Conservation (phyloP, 805 yeast species). For the Metschnikowia aberdeeniae region DNA sequence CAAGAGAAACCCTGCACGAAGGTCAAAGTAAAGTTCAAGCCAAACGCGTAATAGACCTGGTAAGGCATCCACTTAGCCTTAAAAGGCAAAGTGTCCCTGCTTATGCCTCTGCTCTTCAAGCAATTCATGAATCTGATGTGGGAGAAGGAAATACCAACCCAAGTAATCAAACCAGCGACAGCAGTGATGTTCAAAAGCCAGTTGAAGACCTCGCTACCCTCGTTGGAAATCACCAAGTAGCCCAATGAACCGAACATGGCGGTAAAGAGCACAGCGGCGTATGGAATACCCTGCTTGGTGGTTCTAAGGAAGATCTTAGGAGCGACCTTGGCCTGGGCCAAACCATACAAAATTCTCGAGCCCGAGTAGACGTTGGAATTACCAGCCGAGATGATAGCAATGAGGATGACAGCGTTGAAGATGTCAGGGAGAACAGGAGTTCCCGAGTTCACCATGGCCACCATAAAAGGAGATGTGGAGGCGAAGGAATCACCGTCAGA, state of each 20-base stretch:
- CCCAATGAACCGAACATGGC: constrained; percentile 62
- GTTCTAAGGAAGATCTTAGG: constrained; percentile 49
- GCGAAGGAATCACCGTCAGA: constrained; percentile 28
- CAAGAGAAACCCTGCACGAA: constrained; percentile 70
- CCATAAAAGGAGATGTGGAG: constrained; percentile 62
- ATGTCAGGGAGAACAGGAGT: constrained; percentile 61
- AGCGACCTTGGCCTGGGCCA: constrained; percentile 57
- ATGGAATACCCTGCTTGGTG: constrained; percentile 60
- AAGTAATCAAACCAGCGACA: constrained; percentile 69
- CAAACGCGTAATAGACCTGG: constrained; percentile 59
- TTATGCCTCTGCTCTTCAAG: constrained; percentile 56
- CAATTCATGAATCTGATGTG: constrained; percentile 71
- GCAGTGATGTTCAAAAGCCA: constrained; percentile 78
- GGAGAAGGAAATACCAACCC: constrained; percentile 62
- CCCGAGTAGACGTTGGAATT: constrained; percentile 73
- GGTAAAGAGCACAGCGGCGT: constrained; percentile 51
- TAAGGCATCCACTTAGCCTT: constrained; percentile 70
- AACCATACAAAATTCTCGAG: constrained; percentile 62
- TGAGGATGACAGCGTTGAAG: constrained; percentile 65
- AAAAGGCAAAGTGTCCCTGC: constrained; percentile 68
- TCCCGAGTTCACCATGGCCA: constrained; percentile 67
- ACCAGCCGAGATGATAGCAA: constrained; percentile 73
- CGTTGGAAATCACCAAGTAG: constrained; percentile 50
- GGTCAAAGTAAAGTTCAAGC: constrained; percentile 51
- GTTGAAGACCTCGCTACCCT: constrained; percentile 57